Conservation (phyloP, 495 filamentous ascomycete genomes). For the Lichenothelia convexa region DNA sequence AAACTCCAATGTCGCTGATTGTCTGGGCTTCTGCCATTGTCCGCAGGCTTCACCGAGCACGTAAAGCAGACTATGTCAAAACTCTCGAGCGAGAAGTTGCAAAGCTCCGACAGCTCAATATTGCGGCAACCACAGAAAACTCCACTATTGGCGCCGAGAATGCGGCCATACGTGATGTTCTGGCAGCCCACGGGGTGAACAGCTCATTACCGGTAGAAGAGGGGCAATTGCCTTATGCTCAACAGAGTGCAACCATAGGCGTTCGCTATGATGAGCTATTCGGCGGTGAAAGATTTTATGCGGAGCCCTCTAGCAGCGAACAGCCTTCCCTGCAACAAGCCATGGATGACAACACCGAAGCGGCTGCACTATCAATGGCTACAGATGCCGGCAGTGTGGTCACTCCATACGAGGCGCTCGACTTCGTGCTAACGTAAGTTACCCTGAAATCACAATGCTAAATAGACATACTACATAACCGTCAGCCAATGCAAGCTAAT, state of each 20-base stretch:
- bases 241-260: no score
- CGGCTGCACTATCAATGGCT: neutral
- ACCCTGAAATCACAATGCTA: neutral
- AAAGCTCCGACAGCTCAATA: slow-evolving; percentile 14
- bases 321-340: neutral
- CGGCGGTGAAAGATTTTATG: neutral
- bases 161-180: slow-evolving; percentile 6
- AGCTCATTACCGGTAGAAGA: neutral
- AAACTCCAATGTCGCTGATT: no score
- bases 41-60: slow-evolving; percentile 7
- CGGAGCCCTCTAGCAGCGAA: neutral
- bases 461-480: neutral
- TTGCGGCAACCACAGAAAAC: slow-evolving; percentile 11
- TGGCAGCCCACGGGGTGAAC: neutral
- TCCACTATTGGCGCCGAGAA: slow-evolving; percentile 4
- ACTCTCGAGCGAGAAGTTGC: slow-evolving; percentile 6
- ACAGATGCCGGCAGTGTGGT: neutral
- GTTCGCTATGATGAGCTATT: neutral
- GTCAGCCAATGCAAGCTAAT: neutral
- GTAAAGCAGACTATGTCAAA: slow-evolving; percentile 8
- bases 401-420: neutral
- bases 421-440: neutral
- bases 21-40: no score
- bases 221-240: neutral
- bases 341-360: neutral